Evolutionary conservation across 2,329 filamentous ascomycete genomes (phyloP).

Genomic region (Canariomyces notabilis): DNA sequence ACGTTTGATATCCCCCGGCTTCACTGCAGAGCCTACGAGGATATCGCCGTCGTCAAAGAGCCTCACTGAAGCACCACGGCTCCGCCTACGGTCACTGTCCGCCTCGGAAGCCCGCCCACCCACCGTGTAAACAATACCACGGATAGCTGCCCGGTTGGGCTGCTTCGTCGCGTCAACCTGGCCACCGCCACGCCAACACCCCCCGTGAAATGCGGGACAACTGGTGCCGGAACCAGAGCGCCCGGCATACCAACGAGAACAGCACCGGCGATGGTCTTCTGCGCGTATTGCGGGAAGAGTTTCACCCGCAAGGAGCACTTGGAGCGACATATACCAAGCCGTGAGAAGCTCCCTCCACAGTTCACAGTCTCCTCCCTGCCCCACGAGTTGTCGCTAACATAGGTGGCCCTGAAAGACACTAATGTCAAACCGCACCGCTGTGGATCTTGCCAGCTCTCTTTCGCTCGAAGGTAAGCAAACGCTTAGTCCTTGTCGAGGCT

Average conservation of each 20-base stretch:
- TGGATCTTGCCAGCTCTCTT: conserved; percentile 44
- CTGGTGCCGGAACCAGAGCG: not conserved
- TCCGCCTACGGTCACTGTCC: not conserved
- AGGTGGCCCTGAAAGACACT: conserved; percentile 37
- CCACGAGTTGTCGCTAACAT: conserved; percentile 2
- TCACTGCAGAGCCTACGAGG: not conserved
- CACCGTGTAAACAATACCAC: conserved; percentile 8
- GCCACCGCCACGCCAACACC: not conserved
- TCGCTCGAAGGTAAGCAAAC: conserved; percentile 41
- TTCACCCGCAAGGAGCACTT: conserved; percentile 54
- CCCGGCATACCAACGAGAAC: not conserved
- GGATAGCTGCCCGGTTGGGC: conserved; percentile 3
- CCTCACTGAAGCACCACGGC: conserved; percentile 3
- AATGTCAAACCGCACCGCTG: conserved; percentile 52
- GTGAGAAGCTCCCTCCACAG: conserved; percentile 32
- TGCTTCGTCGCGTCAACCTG: conserved; percentile 1
- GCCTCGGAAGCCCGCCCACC: not conserved
- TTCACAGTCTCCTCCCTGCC: not conserved
- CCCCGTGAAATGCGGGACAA: not conserved
- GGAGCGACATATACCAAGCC: conserved; percentile 50
- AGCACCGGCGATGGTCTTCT: conserved; percentile 34
- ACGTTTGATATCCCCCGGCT: not conserved
- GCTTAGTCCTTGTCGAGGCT: not conserved
- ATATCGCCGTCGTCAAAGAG: conserved; percentile 10
- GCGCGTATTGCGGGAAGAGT: conserved; percentile 49